Evolutionary conservation across 2,329 filamentous ascomycete species (phyloP), one percentile per base, ranked within the genome.

Genomic region (Curvularia verruculosa): DNA sequence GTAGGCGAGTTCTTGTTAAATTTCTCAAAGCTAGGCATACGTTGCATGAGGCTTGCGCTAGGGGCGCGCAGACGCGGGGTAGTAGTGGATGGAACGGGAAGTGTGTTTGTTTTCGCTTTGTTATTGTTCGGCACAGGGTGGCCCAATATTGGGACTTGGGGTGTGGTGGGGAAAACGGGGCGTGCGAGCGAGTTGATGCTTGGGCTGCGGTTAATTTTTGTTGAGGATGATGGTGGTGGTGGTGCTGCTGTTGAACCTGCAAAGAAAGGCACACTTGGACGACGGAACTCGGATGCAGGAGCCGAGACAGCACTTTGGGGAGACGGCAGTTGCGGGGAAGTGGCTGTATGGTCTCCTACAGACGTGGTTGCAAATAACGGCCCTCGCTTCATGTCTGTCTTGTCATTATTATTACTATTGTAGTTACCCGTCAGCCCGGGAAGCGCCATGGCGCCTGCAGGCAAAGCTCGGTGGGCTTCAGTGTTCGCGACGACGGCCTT

Each of bases 1-100:
- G 65, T 65, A 4, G 66, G 58, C 31, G 54, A 46, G 12, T 56
- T 56, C 47, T 46, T 57, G 34, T 44, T 29, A 23, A 57, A 57
- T 1, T 69, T 61, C 47, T 81, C 79, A 45, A 81, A 77, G n/a
- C 75, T 78, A 0, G 75, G 76, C 78, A 82, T 82, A 19, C 80
- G 72, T 46, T 78, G 75, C 46, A 82, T 61, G n/a, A 82, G 60
- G 2, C 77, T 76, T 0, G 80, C 72, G 10, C 77, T 80, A 0
- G 79, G 74, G 8, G 71, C 60, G 24, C 75, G 66, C 2, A 72
- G 66, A 19, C 73, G 71, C 2, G 71, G 67, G 5, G 54, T 54
- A 6, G 50, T 43, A 5, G 50, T 47, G 3, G 58, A 52, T 3
- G 73, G 67, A 7, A 71, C 60, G 12, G 74, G 71, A 18, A 75